A percentile compares a stretch with the other conserved stretches of the same genome.
phyloP scores from a whole-genome alignment of 345 rosid species.

The Noccaea bulbosa region DNA sequence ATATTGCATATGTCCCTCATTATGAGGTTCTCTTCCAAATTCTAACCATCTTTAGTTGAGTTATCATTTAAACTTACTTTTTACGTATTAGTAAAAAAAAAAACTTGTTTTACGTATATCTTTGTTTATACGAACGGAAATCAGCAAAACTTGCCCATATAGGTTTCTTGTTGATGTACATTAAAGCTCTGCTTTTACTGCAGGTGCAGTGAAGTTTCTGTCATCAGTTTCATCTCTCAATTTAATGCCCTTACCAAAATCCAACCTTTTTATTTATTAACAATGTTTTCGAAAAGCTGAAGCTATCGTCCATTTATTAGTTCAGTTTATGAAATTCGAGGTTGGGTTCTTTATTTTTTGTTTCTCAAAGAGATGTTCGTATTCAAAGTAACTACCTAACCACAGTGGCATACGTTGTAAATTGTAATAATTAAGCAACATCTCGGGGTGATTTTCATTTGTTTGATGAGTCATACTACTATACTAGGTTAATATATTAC shows the following conservation, averaged over 20 bases:
- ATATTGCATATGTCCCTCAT: not conserved
- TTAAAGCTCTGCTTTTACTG: slow-evolving; percentile 13
- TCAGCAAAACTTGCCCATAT: slow-evolving; percentile 12
- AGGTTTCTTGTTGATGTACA: slow-evolving; percentile 22
- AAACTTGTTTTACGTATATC: not conserved
- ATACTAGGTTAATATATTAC: not conserved
- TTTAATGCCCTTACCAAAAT: slow-evolving; percentile 40
- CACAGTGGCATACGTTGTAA: slow-evolving; percentile 3
- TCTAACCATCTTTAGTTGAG: slow-evolving; percentile 3
- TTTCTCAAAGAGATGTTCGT: slow-evolving; percentile 2
- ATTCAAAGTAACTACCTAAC: not conserved
- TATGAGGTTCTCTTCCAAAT: not conserved
- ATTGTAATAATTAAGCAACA: slow-evolving; percentile 6
- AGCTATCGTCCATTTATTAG: slow-evolving; percentile 24
- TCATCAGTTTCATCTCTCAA: slow-evolving; percentile 31
- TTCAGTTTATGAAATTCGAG: slow-evolving; percentile 30
- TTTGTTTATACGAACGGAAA: not conserved
- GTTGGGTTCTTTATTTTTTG: slow-evolving; percentile 24
- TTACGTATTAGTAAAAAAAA: too few relatives aligned
- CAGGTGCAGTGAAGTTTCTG: slow-evolving; percentile 35
- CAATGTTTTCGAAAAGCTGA: not conserved
- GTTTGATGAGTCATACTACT: too few relatives aligned
- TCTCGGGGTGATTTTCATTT: slow-evolving; percentile 16
- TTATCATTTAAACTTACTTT: not conserved
- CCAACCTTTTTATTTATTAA: slow-evolving; percentile 24